phyloP scores from a whole-genome alignment of 1,139 yeast species.

The Blastobotrys illinoisensis region DNA sequence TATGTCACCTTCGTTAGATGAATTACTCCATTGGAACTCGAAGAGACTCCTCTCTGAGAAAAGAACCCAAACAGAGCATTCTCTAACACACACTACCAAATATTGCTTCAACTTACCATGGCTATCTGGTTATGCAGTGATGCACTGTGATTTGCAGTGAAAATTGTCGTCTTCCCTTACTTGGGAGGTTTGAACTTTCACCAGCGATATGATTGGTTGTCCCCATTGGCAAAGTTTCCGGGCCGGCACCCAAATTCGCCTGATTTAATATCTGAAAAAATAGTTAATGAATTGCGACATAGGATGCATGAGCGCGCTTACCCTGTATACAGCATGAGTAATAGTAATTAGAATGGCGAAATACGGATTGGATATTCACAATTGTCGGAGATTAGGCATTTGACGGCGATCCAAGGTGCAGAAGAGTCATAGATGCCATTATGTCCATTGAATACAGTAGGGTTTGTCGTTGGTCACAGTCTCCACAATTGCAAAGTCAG shows the following conservation, averaged over 20 bases:
- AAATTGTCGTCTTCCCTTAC: background rate
- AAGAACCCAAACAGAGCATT: too few species aligned
- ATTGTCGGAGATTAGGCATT: too few species aligned
- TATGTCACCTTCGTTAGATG: background rate
- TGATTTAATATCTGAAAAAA: background rate
- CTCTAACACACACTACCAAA: too few species aligned
- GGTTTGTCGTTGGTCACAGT: too few species aligned
- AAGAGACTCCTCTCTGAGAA: background rate
- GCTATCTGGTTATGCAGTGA: background rate
- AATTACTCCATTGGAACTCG: background rate
- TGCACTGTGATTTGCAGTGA: background rate
- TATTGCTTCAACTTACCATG: background rate
- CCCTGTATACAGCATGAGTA: too few species aligned
- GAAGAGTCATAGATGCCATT: too few species aligned
- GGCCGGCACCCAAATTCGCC: background rate
- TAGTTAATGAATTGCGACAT: background rate
- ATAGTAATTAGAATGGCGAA: too few species aligned
- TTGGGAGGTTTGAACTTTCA: background rate
- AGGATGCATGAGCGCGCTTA: too few species aligned
- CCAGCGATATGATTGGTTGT: background rate
- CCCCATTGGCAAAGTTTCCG: background rate
- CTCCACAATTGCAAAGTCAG: too few species aligned
- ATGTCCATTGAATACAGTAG: too few species aligned
- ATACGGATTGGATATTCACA: too few species aligned
- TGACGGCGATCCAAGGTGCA: too few species aligned